Base-by-base conservation (phyloP, 495 filamentous ascomycete species). In the Barbatosphaeria neglecta region DNA sequence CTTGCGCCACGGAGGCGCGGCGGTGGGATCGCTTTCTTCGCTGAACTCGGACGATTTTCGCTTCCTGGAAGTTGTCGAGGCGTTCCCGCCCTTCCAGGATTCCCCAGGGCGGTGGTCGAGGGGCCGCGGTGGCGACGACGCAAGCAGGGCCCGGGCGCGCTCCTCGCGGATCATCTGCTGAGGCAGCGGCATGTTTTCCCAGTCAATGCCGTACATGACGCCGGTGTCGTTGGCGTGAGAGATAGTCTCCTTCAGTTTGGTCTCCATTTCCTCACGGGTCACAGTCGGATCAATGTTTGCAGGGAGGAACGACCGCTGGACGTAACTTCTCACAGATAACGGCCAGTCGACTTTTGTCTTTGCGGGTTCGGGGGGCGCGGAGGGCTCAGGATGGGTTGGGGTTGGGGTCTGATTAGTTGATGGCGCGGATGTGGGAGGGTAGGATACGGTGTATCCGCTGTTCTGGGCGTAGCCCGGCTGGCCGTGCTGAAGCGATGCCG, bases 231-330 rank as follows among this genome's bases (percentile, higher is more conserved):
- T 86, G 31, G 87, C 86, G 23, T 78, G 69, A 42, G 83, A 83
- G 55, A 99, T 97, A 55, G 87, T 80, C 19, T 83, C 61, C 65
- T 90, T 95, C 44, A 97, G 68, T 55, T 88, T 93, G 45, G 69
- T 68, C 58, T 95, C 83, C 74, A 95, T 86, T 24, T 92, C 87
- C 31, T 69, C 52, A 46, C 69, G 70, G 41, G 62, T 60, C 20
- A 95, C 78, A 42, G 77, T 76, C n/a, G 75, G 50, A 44, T 87
- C 71, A 17, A 76, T 65, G 53, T 87, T 82, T 37, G 80, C 78
- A 6, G 78, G 73, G 9, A 81, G 82, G 62, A 96, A 94, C 17
- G 84, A 81, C 43, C 89, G 79, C 56, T 87, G 83, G 13, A 94
- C 89, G 56, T 94, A 96, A 41, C 69, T 60, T 40, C 87, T 85